phyloP scores from a whole-genome alignment of 177 flowering plant genomes.

The Vitis hybrid region DNA sequence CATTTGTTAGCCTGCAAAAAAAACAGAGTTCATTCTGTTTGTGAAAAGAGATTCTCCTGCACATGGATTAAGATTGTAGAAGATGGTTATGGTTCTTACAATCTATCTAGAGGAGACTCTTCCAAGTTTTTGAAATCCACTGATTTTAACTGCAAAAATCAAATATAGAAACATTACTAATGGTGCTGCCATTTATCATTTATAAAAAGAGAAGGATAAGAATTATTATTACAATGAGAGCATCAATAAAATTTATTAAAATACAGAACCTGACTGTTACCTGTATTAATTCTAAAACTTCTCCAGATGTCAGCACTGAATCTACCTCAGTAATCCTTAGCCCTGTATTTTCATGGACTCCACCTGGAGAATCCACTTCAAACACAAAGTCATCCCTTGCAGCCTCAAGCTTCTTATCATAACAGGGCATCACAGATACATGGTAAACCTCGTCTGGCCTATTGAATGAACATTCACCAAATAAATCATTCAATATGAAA shows the following conservation, averaged over 20 bases:
- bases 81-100: conserved; percentile 46
- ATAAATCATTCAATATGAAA: conserved; percentile 10
- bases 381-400: conserved; percentile 88
- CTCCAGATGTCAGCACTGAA: conserved; percentile 95
- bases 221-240: background rate
- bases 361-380: conserved; percentile 44
- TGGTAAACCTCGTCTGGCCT: conserved; percentile 90
- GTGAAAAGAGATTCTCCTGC: background rate
- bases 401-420: conserved; percentile 99
- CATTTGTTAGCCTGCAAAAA: conserved; percentile 70
- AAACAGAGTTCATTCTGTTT: background rate
- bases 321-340: conserved; percentile 72
- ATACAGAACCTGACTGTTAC: conserved; percentile 28
- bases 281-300: conserved; percentile 86
- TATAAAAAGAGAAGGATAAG: background rate
- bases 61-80: background rate
- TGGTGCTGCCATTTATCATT: background rate
- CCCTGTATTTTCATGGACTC: conserved; percentile 22
- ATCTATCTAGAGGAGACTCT: conserved; percentile 73
- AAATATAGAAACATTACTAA: background rate
- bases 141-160: conserved; percentile 60
- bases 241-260: background rate
- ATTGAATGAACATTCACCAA: conserved; percentile 13
- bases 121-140: conserved; percentile 70
- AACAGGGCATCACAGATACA: conserved; percentile 97